Evolutionary conservation across 2,329 filamentous ascomycete species (phyloP).

Genomic region (Alternaria dauci): DNA sequence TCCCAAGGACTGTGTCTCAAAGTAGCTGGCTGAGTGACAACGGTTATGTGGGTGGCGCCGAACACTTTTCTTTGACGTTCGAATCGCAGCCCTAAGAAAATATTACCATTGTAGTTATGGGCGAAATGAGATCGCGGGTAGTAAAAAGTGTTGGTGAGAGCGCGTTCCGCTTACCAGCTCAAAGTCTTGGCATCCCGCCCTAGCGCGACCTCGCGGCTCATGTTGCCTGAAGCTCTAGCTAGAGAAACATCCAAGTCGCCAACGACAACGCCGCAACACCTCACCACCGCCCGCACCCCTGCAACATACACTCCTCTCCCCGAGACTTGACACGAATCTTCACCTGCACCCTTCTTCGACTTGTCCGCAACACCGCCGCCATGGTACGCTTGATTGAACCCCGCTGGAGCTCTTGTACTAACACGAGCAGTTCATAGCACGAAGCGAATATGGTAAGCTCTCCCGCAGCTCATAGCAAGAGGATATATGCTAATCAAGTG

Average conservation of each 20-base stretch:
- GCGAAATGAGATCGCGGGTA: neutral
- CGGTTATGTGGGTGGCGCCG: too few species aligned
- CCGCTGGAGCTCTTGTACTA: constrained; percentile 45
- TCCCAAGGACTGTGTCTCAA: too few species aligned
- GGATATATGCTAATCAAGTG: constrained; percentile 29
- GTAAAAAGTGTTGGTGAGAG: neutral
- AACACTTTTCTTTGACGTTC: too few species aligned
- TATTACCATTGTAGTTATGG: rapidly evolving
- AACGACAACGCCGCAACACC: constrained; percentile 16
- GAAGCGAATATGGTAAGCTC: constrained; percentile 96
- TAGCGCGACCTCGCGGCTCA: constrained; percentile 31
- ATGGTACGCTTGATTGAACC: constrained; percentile 43
- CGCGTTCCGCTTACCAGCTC: neutral
- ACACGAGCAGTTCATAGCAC: constrained; percentile 84
- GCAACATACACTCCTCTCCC: neutral
- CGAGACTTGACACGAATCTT: neutral
- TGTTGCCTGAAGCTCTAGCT: constrained; percentile 42
- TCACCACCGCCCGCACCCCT: neutral
- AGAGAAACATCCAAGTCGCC: constrained; percentile 28
- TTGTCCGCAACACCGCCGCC: constrained; percentile 26
- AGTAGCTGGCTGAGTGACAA: too few species aligned
- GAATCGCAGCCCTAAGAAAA: too few species aligned
- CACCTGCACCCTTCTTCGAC: neutral
- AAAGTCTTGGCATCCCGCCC: constrained; percentile 31
- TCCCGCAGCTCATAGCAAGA: neutral